A percentile compares a stretch with the other conserved stretches of the same genome.
These are phyloP conservation scores for Apiotrichum gamsii DNA, from an alignment of 1,284 basidiomycete genomes.

Conservation along the genomic window DNA sequence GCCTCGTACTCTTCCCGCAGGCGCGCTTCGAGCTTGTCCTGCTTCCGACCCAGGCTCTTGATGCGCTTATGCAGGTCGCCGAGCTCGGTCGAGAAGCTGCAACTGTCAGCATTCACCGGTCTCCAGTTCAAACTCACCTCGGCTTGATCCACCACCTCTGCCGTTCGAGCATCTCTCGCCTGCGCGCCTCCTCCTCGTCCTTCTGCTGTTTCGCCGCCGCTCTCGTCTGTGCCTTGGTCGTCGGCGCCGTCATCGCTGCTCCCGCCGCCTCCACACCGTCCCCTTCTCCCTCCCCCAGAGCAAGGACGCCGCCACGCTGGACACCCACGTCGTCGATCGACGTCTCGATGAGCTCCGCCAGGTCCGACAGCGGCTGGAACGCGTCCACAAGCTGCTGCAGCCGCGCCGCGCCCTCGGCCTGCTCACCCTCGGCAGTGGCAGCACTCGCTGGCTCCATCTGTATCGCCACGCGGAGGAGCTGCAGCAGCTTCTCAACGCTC, in stretches of 20 bases:
- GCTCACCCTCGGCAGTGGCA: background rate
- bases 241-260: slow-evolving; percentile 11
- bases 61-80: slow-evolving; percentile 51
- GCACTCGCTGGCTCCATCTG: slow-evolving; percentile 3
- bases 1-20: slow-evolving; percentile 52
- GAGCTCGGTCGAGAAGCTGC: slow-evolving; percentile 64
- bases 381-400: slow-evolving; percentile 53
- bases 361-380: slow-evolving; percentile 54
- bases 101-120: too few relatives aligned
- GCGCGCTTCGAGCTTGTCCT: slow-evolving; percentile 26
- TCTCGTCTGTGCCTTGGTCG: slow-evolving; percentile 13
- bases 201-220: slow-evolving; percentile 14
- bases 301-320: slow-evolving; percentile 7
- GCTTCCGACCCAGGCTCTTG: slow-evolving; percentile 16
- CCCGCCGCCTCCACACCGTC: slow-evolving; percentile 19
- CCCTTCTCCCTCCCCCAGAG: slow-evolving; percentile 15
- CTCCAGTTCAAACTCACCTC: slow-evolving; percentile 57
- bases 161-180: slow-evolving; percentile 28
- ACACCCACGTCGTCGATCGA: slow-evolving; percentile 52
- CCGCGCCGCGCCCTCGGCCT: slow-evolving; percentile 15
- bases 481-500: slow-evolving; percentile 23
- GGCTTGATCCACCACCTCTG: slow-evolving; percentile 62
- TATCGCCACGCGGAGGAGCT: slow-evolving; percentile 12
- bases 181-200: slow-evolving; percentile 17
- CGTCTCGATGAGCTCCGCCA: slow-evolving; percentile 58